phyloP scores from a whole-genome alignment of 176 grass and related monocot species.

The Musa schizocarpa region DNA sequence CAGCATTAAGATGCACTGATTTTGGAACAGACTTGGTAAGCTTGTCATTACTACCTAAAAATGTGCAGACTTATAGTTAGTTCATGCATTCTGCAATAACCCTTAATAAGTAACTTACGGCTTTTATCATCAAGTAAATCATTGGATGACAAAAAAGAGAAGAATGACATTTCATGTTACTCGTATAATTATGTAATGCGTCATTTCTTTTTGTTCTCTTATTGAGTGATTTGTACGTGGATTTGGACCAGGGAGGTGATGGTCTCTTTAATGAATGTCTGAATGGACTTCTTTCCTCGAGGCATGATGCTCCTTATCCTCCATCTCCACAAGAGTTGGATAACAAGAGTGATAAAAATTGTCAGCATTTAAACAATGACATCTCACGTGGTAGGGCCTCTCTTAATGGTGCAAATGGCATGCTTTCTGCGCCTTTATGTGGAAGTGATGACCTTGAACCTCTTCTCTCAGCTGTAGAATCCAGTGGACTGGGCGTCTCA shows the following conservation, averaged over 20 bases:
- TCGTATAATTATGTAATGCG: background rate
- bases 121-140: background rate
- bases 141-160: background rate
- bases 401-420: conserved; percentile 36
- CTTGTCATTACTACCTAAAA: background rate
- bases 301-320: conserved; percentile 54
- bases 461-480: conserved; percentile 43
- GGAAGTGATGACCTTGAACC: conserved; percentile 73
- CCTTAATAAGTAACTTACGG: background rate
- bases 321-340: conserved; percentile 49
- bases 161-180: background rate
- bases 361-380: conserved; percentile 27
- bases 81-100: background rate
- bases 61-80: background rate
- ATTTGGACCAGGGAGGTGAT: conserved; percentile 66
- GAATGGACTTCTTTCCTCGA: conserved; percentile 69
- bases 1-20: background rate
- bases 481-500: conserved; percentile 27
- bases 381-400: conserved; percentile 18
- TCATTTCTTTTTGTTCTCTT: background rate
- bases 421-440: conserved; percentile 35
- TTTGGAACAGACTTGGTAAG: background rate
- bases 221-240: conserved; percentile 11
- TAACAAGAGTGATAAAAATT: conserved; percentile 26
- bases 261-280: conserved; percentile 91